Evolutionary conservation across 2,329 filamentous ascomycete species (phyloP).

Genomic region (Cordyceps fumosorosea): DNA sequence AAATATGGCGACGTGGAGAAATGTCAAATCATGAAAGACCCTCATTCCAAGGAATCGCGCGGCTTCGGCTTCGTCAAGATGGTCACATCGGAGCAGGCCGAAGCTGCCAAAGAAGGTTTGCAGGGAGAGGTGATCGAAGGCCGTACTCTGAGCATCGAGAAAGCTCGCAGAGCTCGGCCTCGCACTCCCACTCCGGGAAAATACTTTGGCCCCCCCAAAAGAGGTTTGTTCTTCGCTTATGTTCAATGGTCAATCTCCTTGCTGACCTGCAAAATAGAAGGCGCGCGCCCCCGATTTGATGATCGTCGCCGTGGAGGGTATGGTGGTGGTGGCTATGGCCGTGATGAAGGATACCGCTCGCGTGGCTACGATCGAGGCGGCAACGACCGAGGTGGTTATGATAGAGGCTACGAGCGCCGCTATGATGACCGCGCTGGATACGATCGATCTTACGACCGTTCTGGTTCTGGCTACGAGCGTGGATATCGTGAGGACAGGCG

Average conservation of each 20-base stretch:
- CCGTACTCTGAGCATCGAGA: constrained; percentile 95
- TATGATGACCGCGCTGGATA: constrained; percentile 23
- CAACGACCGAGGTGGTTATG: constrained; percentile 34
- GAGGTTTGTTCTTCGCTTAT: constrained; percentile 56
- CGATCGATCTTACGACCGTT: constrained; percentile 32
- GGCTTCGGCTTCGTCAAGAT: constrained; percentile 99
- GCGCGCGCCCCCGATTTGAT: constrained; percentile 42
- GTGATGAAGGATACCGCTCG: constrained; percentile 41
- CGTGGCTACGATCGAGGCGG: constrained; percentile 36
- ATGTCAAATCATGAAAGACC: constrained; percentile 99
- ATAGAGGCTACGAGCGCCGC: constrained; percentile 32
- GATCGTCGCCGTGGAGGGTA: constrained; percentile 59
- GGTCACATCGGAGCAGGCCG: constrained; percentile 88
- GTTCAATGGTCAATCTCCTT: not conserved
- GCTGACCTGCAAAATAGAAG: constrained; percentile 22
- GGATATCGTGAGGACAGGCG: constrained; percentile 30
- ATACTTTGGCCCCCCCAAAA: constrained; percentile 97
- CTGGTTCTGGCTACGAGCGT: constrained; percentile 23
- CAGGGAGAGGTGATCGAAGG: constrained; percentile 95
- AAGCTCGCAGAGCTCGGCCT: constrained; percentile 89
- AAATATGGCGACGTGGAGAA: constrained; percentile 99
- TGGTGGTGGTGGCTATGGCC: constrained; percentile 47
- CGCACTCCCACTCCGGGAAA: constrained; percentile 96
- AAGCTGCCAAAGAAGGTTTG: constrained; percentile 91
- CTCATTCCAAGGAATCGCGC: constrained; percentile 96